phyloP scores from a whole-genome alignment of 345 rosid genomes.

The Lepidium didymum region DNA sequence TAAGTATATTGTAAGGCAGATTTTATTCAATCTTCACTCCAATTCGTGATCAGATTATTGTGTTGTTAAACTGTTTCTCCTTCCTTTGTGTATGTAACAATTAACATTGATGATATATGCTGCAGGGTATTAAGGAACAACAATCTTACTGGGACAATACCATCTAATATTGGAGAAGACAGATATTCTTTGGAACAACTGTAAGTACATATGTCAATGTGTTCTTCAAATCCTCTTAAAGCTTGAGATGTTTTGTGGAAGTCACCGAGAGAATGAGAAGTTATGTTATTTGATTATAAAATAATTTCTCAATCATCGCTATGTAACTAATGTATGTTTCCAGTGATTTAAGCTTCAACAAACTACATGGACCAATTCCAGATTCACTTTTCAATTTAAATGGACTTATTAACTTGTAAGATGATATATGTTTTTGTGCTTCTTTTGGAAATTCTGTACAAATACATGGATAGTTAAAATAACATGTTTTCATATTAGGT shows the following conservation, averaged over 20 bases:
- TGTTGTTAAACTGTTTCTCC: not conserved
- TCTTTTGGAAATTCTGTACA: not conserved
- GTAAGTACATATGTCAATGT: too few relatives aligned
- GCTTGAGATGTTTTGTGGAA: too few relatives aligned
- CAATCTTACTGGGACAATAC: too few relatives aligned
- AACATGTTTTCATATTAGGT: conserved; percentile 28
- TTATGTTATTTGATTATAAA: not conserved
- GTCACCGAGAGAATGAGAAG: not conserved
- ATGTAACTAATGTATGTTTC: not conserved
- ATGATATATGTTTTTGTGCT: not conserved
- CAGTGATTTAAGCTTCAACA: conserved; percentile 23
- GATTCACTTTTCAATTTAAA: not conserved
- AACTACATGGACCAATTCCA: conserved; percentile 2
- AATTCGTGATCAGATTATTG: not conserved
- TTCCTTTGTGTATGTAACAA: not conserved
- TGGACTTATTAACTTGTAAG: conserved; percentile 37
- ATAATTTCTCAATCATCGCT: not conserved
- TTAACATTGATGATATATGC: too few relatives aligned
- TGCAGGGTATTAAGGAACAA: too few relatives aligned
- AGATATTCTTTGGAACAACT: too few relatives aligned
- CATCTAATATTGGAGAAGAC: too few relatives aligned
- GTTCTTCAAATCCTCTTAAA: too few relatives aligned
- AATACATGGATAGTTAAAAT: not conserved
- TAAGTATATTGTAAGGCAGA: not conserved
- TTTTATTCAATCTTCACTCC: not conserved